phyloP scores from a whole-genome alignment of 805 yeast genomes.

The Candida golubevii region DNA sequence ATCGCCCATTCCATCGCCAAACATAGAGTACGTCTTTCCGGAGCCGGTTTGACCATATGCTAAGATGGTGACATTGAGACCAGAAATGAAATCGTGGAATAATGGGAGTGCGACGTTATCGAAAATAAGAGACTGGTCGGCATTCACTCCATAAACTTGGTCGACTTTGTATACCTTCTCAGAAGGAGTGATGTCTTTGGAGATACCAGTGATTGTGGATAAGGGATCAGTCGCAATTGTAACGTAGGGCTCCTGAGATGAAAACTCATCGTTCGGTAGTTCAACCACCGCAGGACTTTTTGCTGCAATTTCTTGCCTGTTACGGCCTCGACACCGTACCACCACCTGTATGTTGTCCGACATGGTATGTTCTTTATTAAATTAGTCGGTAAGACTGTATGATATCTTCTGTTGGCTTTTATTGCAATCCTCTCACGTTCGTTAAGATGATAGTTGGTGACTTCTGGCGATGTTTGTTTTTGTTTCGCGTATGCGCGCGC shows the following conservation, averaged over 20 bases:
- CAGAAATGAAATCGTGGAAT: slow-evolving; percentile 57
- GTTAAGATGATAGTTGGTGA: too few species aligned
- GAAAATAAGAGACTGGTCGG: slow-evolving; percentile 66
- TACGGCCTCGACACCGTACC: slow-evolving; percentile 53
- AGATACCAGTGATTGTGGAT: slow-evolving; percentile 16
- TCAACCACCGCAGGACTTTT: slow-evolving; percentile 47
- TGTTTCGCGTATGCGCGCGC: too few species aligned
- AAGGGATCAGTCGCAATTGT: slow-evolving; percentile 18
- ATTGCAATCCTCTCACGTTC: too few species aligned
- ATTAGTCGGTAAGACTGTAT: too few species aligned
- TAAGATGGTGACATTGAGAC: slow-evolving; percentile 68
- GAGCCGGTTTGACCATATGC: slow-evolving; percentile 87
- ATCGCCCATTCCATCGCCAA: slow-evolving; percentile 38
- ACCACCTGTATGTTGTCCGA: slow-evolving; percentile 45
- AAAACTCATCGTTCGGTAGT: slow-evolving; percentile 33
- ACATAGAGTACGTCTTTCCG: slow-evolving; percentile 78
- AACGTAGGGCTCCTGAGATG: slow-evolving; percentile 18
- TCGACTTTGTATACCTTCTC: slow-evolving; percentile 56
- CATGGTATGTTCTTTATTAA: slow-evolving; percentile 3
- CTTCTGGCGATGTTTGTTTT: too few species aligned
- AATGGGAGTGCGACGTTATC: slow-evolving; percentile 70
- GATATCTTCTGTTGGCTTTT: too few species aligned
- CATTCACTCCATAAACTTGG: slow-evolving; percentile 76
- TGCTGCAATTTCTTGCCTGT: slow-evolving; percentile 37
- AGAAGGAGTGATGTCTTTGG: slow-evolving; percentile 17